Percentiles rank a stretch among this genome's conserved stretches.
phyloP scores from a whole-genome alignment of 257 asterid species.

The Solanum virginianum region DNA sequence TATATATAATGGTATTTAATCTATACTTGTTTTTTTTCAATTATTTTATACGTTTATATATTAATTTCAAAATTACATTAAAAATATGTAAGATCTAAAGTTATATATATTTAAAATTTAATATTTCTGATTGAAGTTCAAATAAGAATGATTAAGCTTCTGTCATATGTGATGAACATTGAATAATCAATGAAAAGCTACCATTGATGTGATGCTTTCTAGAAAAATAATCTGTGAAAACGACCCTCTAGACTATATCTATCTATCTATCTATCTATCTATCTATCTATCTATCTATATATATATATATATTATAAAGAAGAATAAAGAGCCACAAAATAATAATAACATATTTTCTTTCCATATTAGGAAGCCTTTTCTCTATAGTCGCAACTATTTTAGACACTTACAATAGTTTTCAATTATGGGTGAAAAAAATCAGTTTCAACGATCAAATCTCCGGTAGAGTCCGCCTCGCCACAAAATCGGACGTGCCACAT shows the following conservation, averaged over 20 bases:
- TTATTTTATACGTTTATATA: no score
- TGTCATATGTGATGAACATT: no score
- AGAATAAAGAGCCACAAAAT: not conserved
- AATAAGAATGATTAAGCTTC: no score
- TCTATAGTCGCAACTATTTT: not conserved
- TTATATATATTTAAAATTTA: no score
- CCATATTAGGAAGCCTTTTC: not conserved
- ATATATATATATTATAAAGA: not conserved
- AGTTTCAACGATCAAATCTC: conserved; percentile 3
- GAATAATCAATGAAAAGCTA: not conserved
- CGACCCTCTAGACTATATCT: not conserved
- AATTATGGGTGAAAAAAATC: not conserved
- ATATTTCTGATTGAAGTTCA: no score
- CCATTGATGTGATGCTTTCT: not conserved
- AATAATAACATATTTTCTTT: not conserved
- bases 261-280: no score
- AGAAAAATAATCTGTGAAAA: not conserved
- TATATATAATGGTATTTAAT: no score
- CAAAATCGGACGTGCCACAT: conserved; percentile 37
- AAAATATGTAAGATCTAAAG: no score
- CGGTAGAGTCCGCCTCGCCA: conserved; percentile 46
- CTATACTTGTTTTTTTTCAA: no score
- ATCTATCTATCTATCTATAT: no score
- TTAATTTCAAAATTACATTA: no score
- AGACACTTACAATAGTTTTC: not conserved